phyloP scores from a whole-genome alignment of 192 early-diverging fungal genomes.

The Diversispora epigaea region DNA sequence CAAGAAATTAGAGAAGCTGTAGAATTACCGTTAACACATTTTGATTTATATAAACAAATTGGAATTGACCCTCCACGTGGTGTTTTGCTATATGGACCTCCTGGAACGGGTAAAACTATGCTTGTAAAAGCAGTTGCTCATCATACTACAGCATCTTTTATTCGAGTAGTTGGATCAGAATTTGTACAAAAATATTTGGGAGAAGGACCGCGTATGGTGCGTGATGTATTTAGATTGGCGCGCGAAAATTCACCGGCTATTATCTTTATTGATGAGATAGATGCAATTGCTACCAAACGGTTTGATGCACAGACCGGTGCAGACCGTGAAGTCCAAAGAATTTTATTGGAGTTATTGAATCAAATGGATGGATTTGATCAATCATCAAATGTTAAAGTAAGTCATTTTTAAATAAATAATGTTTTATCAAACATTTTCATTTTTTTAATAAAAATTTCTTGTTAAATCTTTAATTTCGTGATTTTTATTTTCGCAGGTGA shows the following conservation, averaged over 20 bases:
- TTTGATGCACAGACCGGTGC: slow-evolving; percentile 98
- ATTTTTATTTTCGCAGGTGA: slow-evolving; percentile 59
- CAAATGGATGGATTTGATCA: slow-evolving; percentile 99
- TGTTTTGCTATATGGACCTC: slow-evolving; percentile 98
- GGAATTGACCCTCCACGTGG: slow-evolving; percentile 98
- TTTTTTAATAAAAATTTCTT: no score
- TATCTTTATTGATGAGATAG: slow-evolving; percentile 99
- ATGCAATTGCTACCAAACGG: slow-evolving; percentile 97
- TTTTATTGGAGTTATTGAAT: slow-evolving; percentile 94
- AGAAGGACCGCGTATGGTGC: slow-evolving; percentile 96
- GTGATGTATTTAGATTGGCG: slow-evolving; percentile 95
- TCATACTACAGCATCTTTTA: slow-evolving; percentile 94
- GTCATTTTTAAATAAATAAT: no score
- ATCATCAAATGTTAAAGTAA: slow-evolving; percentile 92
- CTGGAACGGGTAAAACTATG: slow-evolving; percentile 98
- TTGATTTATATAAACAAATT: slow-evolving; percentile 97
- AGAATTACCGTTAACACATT: slow-evolving; percentile 95
- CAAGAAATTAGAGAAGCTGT: slow-evolving; percentile 95
- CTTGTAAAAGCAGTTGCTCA: slow-evolving; percentile 98
- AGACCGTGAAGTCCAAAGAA: slow-evolving; percentile 98
- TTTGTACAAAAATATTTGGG: slow-evolving; percentile 99
- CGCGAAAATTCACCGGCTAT: slow-evolving; percentile 97
- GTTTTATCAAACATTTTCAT: no score
- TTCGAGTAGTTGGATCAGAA: slow-evolving; percentile 96
- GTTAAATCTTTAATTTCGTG: no score